These are phyloP conservation scores for Rhizophlyctis rosea DNA, from an alignment of 192 early-diverging fungal genomes.

Conservation along the genomic window DNA sequence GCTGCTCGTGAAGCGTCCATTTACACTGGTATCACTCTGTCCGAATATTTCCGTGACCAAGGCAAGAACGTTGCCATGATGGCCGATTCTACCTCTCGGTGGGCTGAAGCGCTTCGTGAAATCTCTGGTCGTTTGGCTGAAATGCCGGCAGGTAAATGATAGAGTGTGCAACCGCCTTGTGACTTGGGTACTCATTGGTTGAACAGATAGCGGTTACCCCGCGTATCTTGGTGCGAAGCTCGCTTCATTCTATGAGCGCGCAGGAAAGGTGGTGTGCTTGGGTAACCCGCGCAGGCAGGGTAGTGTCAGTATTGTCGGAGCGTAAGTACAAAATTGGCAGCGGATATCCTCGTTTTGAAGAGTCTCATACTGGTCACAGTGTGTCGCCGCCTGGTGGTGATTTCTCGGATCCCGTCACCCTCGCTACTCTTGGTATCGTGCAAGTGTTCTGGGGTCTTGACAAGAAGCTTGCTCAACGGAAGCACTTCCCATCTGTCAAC, in stretches of 20 bases:
- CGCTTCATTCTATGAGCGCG: constrained; percentile 99
- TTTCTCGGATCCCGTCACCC: constrained; percentile 98
- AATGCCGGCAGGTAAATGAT: constrained; percentile 83
- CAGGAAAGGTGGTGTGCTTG: constrained; percentile 94
- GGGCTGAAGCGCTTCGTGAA: constrained; percentile 99
- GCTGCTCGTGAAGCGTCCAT: constrained; percentile 99
- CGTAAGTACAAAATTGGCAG: constrained; percentile 47
- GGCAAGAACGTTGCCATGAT: constrained; percentile 99
- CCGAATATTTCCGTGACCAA: constrained; percentile 99
- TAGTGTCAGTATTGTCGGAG: constrained; percentile 95
- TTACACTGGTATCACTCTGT: constrained; percentile 99
- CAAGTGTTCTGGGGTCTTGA: constrained; percentile 99
- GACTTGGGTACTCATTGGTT: neutral
- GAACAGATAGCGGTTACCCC: constrained; percentile 90
- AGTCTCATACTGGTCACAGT: constrained; percentile 28
- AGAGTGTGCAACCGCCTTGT: neutral
- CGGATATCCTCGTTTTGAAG: neutral
- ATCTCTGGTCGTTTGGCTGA: constrained; percentile 99
- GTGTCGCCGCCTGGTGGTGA: constrained; percentile 99
- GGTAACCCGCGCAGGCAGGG: constrained; percentile 92
- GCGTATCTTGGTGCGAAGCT: constrained; percentile 97
- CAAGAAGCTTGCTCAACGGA: constrained; percentile 99
- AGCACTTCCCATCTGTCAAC: constrained; percentile 99
- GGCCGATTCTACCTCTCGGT: constrained; percentile 99
- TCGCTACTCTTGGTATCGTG: constrained; percentile 95